phyloP scores from a whole-genome alignment of 2,329 filamentous ascomycete species.

The Colletotrichum echinochloae region DNA sequence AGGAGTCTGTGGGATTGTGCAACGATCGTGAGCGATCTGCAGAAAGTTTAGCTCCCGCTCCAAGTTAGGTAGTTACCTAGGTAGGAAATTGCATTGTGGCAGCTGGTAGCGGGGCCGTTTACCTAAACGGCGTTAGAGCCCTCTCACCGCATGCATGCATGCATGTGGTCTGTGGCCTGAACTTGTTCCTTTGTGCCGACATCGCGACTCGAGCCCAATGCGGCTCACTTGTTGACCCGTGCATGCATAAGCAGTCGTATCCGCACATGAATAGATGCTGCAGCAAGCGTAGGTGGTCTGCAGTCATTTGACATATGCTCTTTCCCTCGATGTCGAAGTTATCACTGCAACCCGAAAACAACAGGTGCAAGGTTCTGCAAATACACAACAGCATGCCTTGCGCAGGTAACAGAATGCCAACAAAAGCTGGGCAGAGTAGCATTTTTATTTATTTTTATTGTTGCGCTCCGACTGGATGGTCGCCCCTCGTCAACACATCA shows the following conservation, averaged over 20 bases:
- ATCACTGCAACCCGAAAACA: neutral
- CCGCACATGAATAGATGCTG: conserved; percentile 19
- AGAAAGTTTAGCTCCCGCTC: neutral
- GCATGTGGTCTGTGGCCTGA: conserved; percentile 16
- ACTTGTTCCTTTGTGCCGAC: conserved; percentile 27
- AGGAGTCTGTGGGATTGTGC: neutral
- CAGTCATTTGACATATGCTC: conserved; percentile 12
- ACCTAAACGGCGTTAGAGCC: conserved; percentile 13
- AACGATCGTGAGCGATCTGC: neutral
- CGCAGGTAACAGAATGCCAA: conserved; percentile 1
- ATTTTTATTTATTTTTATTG: neutral
- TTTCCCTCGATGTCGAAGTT: conserved; percentile 2
- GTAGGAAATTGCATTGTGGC: conserved; percentile 13
- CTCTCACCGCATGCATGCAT: conserved; percentile 20
- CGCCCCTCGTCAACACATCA: neutral
- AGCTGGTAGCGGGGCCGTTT: conserved; percentile 7
- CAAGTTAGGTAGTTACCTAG: neutral
- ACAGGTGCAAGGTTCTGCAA: neutral
- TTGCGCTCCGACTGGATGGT: neutral
- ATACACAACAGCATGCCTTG: conserved; percentile 1
- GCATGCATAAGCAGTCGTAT: conserved; percentile 21
- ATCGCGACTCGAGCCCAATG: conserved; percentile 39
- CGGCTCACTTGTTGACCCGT: conserved; percentile 33
- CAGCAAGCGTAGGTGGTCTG: conserved; percentile 7
- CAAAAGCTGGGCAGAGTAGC: neutral